Conservation (phyloP, 2,329 filamentous ascomycete genomes). For the Fusarium sp. region DNA sequence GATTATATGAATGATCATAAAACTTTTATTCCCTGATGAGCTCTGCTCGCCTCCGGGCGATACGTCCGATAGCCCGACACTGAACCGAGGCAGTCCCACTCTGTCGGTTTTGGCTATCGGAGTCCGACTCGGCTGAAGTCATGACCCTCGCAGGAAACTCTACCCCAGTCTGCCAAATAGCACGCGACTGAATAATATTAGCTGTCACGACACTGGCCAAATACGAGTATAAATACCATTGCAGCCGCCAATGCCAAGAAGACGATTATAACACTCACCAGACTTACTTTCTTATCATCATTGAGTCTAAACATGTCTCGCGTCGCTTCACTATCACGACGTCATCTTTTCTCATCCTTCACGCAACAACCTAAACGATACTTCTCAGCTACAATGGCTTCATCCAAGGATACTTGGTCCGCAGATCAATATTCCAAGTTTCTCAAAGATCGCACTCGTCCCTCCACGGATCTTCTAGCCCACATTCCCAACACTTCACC, state of each 20-base stretch:
- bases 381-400: conserved; percentile 16
- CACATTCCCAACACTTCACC: conserved; percentile 58
- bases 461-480: conserved; percentile 65
- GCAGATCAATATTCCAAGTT: conserved; percentile 70
- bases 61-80: conserved; percentile 2
- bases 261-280: rapidly evolving
- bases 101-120: conserved; percentile 12
- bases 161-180: background rate
- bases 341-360: conserved; percentile 17
- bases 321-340: conserved; percentile 8
- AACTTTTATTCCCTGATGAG: background rate
- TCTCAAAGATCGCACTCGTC: conserved; percentile 63
- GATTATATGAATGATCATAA: background rate
- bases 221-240: background rate
- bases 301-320: background rate
- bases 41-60: background rate
- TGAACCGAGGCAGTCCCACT: conserved; percentile 17
- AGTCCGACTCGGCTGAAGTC: conserved; percentile 14
- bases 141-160: background rate
- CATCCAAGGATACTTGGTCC: conserved; percentile 58
- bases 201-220: background rate
- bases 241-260: rapidly evolving
- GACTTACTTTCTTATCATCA: background rate
- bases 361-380: background rate
- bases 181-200: background rate